phyloP scores from a whole-genome alignment of 2,329 filamentous ascomycete genomes.

The Tolypocladium guangdongense region DNA sequence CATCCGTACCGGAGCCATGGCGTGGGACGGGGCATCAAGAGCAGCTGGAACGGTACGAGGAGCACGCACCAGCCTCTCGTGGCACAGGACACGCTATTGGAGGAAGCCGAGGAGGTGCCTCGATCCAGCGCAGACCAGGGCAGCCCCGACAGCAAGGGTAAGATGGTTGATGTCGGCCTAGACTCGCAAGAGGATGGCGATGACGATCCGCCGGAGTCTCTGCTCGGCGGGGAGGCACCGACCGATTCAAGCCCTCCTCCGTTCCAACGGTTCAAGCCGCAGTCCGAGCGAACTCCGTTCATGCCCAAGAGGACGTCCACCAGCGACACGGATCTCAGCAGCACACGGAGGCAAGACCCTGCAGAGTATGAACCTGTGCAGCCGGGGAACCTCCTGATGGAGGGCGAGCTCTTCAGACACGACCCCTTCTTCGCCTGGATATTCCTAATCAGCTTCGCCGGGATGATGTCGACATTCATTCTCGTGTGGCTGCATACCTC shows the following conservation, averaged over 20 bases:
- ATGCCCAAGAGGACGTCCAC: slow-evolving; percentile 30
- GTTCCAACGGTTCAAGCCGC: slow-evolving; percentile 47
- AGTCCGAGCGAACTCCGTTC: slow-evolving; percentile 26
- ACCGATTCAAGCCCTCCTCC: slow-evolving; percentile 46
- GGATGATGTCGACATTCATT: slow-evolving; percentile 78
- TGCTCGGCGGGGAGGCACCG: slow-evolving; percentile 42
- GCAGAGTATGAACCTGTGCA: slow-evolving; percentile 24
- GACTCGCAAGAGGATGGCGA: slow-evolving; percentile 53
- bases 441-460: slow-evolving; percentile 74
- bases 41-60: slow-evolving; percentile 51
- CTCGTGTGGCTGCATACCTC: slow-evolving; percentile 85
- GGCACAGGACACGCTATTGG: slow-evolving; percentile 22
- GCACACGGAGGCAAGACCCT: slow-evolving; percentile 22
- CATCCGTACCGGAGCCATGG: slow-evolving; percentile 34
- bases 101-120: slow-evolving; percentile 31
- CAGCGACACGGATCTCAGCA: slow-evolving; percentile 37
- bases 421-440: slow-evolving; percentile 89
- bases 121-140: slow-evolving; percentile 20
- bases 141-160: slow-evolving; percentile 36
- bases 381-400: slow-evolving; percentile 40
- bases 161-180: slow-evolving; percentile 80
- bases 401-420: slow-evolving; percentile 64
- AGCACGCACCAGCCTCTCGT: slow-evolving; percentile 22
- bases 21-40: slow-evolving; percentile 44
- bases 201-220: slow-evolving; percentile 46